Evolutionary conservation across 805 yeast genomes (phyloP), one percentile per base, ranked within the genome.

Genomic region (Lachancea sp.): DNA sequence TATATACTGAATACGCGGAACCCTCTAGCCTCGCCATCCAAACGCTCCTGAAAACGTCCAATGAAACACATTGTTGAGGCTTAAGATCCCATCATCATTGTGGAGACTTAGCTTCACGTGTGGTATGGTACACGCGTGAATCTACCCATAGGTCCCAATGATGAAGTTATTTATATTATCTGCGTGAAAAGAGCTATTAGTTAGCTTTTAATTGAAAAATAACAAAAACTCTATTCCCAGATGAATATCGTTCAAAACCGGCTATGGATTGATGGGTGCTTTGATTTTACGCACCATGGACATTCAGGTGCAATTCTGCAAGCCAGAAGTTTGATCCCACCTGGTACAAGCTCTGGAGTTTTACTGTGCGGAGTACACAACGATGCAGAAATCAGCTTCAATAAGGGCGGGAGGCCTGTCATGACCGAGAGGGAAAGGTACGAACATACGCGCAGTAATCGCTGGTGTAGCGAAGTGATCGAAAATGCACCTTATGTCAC

Each of bases 211-310:
- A n/a, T n/a, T n/a, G n/a, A n/a, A n/a, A 41, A 38, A 25, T 7
- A 33, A 22, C 19, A 12, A 28, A 28, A 9, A 5, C 17, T 11
- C 5, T 15, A 28, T 18, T 8, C 4, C 17, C 6, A 4, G 17
- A 39, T 39, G 42, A 23, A 18, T 7, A 13, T 31, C 23, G 25
- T 33, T 16, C 38, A 29, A 8, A 24, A 41, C 31, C 65, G 82
- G 38, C 82, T 90, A 45, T 92, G 98, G 98, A 78, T 92, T 21
- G 98, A 92, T 61, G 98, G 98, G 0, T 92, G 98, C 60, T 92
- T 92, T 64, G 98, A 92, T 62, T 92, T 92, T 65, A 86, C 95
- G 30, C 98, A 92, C 60, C 97, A 92, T 56, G 97, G 95, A 18
- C 98, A 92, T 55, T 95, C 97, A 2, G 97, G 97, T 22, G 98